These are phyloP conservation scores for Drechslerella stenobrocha DNA, from an alignment of 2,329 filamentous ascomycete genomes.

Conservation along the genomic window DNA sequence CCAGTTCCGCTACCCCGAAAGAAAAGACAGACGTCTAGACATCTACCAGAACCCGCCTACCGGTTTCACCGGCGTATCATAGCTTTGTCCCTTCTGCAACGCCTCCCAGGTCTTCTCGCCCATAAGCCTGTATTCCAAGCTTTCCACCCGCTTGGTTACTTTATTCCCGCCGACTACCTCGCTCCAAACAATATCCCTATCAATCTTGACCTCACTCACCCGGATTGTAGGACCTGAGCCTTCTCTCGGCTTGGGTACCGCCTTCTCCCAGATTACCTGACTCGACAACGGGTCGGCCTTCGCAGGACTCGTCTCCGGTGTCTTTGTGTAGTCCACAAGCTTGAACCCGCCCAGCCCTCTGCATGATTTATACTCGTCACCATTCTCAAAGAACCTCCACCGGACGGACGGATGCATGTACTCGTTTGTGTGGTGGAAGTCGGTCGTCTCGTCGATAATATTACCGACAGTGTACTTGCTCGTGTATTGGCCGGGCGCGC, in stretches of 20 bases:
- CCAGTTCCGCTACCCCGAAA: not conserved
- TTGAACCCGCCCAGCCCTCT: conserved; percentile 37
- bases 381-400: conserved; percentile 46
- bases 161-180: conserved; percentile 27
- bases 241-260: conserved; percentile 22
- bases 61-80: conserved; percentile 35
- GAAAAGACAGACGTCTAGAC: not conserved
- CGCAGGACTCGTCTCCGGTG: conserved; percentile 22
- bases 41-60: conserved; percentile 9
- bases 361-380: conserved; percentile 39
- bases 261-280: conserved; percentile 39
- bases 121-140: conserved; percentile 42
- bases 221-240: conserved; percentile 27
- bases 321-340: conserved; percentile 27
- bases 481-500: conserved; percentile 38
- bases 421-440: conserved; percentile 35
- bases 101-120: conserved; percentile 35
- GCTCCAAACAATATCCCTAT: conserved; percentile 26
- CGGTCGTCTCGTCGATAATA: conserved; percentile 35
- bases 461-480: conserved; percentile 36
- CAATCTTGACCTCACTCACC: conserved; percentile 32
- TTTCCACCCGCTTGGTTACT: conserved; percentile 6
- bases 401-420: conserved; percentile 43
- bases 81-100: conserved; percentile 35
- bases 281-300: conserved; percentile 21